A percentile compares a stretch with the other conserved stretches of the same genome.
phyloP scores from a whole-genome alignment of 75 land plant species.

The Pseudotsuga menziesii region DNA sequence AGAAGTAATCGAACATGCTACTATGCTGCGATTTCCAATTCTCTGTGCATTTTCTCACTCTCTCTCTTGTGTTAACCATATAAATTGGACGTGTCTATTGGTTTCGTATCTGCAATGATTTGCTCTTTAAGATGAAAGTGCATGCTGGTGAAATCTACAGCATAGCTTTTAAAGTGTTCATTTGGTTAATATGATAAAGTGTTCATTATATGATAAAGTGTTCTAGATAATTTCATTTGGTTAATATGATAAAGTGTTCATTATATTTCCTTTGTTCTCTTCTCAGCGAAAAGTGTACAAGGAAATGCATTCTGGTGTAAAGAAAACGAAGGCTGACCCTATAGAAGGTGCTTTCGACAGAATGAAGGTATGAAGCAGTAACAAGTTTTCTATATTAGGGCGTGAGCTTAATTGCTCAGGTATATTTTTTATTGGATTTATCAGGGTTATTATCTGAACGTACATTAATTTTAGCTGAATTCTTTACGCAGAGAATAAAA shows the following conservation, averaged over 20 bases:
- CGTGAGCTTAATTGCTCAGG: not conserved
- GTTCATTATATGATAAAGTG: not conserved
- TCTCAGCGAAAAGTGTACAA: not conserved
- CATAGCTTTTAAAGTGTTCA: not conserved
- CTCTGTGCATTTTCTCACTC: not conserved
- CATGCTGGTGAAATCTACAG: not conserved
- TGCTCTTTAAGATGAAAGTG: not conserved
- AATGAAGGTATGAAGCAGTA: conserved; percentile 62
- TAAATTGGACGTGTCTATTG: not conserved
- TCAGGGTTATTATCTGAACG: not conserved
- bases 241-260: not conserved
- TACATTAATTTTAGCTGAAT: not conserved
- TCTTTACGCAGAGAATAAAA: conserved; percentile 64
- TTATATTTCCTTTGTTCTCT: not conserved
- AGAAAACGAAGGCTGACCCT: conserved; percentile 40
- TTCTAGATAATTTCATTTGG: not conserved
- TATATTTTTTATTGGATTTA: not conserved
- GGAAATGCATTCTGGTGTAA: not conserved
- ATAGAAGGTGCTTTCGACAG: conserved; percentile 76
- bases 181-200: not conserved
- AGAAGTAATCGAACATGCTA: not conserved
- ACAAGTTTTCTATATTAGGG: not conserved
- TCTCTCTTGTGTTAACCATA: not conserved
- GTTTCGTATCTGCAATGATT: not conserved
- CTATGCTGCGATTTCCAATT: not conserved